Base-by-base conservation (phyloP, 768 basidiomycete species). In the Lactifluus pinguis region DNA sequence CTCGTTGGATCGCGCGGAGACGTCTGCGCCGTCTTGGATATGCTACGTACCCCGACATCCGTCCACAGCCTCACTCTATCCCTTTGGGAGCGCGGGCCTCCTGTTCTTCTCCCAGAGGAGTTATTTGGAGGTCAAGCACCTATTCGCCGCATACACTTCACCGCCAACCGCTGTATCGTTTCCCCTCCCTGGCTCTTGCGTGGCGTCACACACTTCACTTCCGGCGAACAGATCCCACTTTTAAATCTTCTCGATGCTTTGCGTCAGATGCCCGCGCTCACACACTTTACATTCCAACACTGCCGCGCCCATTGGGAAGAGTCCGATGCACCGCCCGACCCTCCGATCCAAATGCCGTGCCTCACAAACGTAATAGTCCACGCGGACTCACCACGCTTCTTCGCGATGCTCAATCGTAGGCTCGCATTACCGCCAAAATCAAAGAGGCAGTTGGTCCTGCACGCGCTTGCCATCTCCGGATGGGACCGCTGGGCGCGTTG, bases 121-220 rank as follows among this genome's bases (percentile, higher is more conserved):
- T 45, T 62, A 11, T 62, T 62, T 29, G 61, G 61, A 17, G 55
- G 61, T 2, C 55, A 45, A 5, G 61, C 61, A 6, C 61, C 55
- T 30, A 42, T 62, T 38, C 55, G 51, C 17, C 50, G 30, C 21
- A 52, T 62, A 13, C n/a, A 57, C 38, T 62, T 62, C 51, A 25
- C 51, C 11, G 61, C 55, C 1, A 5, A 57, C 21, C 61, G 44
- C 14, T 62, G 55, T 30, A 49, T 62, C 15, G 30, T 57, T 30
- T 36, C 61, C 6, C 61, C 61, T n/a, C 38, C 17, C 30, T 57
- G 51, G 51, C 50, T 62, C 45, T 45, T 62, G 55, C 50, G 51
- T 6, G 55, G 55, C 10, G 30, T 62, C 50, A 62, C 61, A 6
- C 61, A 49, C 25, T 62, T 62, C 38, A 62, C 61, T 4, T 62